Conservation (phyloP, 2,329 filamentous ascomycete genomes). For the Venturia carpophila region DNA sequence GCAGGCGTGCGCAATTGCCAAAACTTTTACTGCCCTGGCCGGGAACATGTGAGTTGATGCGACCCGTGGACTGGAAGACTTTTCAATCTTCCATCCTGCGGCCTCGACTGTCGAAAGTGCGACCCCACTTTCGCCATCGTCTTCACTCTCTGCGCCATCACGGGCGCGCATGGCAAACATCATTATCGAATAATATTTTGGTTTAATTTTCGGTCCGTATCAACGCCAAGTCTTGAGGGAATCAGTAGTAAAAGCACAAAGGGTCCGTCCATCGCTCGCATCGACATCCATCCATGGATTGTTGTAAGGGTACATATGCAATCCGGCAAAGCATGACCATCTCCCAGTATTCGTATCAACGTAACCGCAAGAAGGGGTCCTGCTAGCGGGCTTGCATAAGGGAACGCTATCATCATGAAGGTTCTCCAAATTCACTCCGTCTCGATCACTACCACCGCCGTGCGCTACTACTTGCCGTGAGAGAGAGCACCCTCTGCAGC, state of each 20-base stretch:
- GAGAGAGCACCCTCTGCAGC: background rate
- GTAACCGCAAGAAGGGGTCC: background rate
- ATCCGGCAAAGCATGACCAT: conserved; percentile 6
- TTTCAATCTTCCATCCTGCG: conserved; percentile 1
- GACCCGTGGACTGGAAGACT: conserved; percentile 2
- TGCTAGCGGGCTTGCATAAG: conserved; percentile 1
- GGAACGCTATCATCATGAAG: conserved; percentile 12
- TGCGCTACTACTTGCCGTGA: background rate
- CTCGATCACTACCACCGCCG: background rate
- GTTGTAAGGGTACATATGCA: conserved; percentile 10
- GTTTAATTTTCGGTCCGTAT: background rate
- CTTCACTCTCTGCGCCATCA: background rate
- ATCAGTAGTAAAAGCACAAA: conserved; percentile 13
- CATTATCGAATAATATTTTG: background rate
- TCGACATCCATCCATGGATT: conserved; percentile 3
- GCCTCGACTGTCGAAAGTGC: conserved; percentile 4
- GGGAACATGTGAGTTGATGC: background rate
- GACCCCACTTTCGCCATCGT: background rate
- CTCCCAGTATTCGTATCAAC: conserved; percentile 12
- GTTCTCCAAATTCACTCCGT: conserved; percentile 5
- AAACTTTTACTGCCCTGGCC: background rate
- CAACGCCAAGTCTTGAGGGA: conserved; percentile 12
- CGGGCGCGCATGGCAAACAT: background rate
- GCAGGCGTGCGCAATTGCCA: conserved; percentile 2
- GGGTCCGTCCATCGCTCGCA: background rate